Conservation (phyloP, 2,329 filamentous ascomycete species). For the Diatrype stigma region DNA sequence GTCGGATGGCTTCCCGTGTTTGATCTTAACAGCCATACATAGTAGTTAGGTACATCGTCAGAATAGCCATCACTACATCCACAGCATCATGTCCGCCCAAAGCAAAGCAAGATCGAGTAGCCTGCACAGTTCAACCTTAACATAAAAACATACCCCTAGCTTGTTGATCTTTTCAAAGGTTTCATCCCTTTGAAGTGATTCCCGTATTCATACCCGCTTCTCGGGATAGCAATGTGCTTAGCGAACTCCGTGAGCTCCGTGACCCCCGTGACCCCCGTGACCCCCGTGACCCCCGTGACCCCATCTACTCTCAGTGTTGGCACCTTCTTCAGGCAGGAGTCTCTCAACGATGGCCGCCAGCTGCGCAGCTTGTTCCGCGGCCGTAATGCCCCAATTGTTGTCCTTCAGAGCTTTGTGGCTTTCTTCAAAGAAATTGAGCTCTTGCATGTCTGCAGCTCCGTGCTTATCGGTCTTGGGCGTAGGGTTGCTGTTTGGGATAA, state of each 20-base stretch:
- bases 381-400: conserved; percentile 24
- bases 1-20: too few relatives aligned
- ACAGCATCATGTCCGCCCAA: background rate
- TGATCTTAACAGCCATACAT: too few relatives aligned
- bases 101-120: background rate
- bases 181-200: too few relatives aligned
- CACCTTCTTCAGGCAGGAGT: conserved; percentile 6
- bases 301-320: background rate
- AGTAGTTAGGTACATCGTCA: too few relatives aligned
- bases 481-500: conserved; percentile 15
- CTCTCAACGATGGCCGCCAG: conserved; percentile 18
- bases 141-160: background rate
- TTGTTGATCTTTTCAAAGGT: too few relatives aligned
- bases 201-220: background rate
- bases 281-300: too few relatives aligned
- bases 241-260: background rate
- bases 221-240: background rate
- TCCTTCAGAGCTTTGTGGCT: conserved; percentile 15
- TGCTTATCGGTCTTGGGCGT: conserved; percentile 10
- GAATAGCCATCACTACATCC: too few relatives aligned
- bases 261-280: too few relatives aligned
- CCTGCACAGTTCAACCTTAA: background rate
- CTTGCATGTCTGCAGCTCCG: conserved; percentile 19
- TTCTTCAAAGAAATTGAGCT: conserved; percentile 27
- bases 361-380: conserved; percentile 19